Evolutionary conservation across 2,329 filamentous ascomycete genomes (phyloP).

Genomic region (Xenosphaeropsis pyriputrescens): DNA sequence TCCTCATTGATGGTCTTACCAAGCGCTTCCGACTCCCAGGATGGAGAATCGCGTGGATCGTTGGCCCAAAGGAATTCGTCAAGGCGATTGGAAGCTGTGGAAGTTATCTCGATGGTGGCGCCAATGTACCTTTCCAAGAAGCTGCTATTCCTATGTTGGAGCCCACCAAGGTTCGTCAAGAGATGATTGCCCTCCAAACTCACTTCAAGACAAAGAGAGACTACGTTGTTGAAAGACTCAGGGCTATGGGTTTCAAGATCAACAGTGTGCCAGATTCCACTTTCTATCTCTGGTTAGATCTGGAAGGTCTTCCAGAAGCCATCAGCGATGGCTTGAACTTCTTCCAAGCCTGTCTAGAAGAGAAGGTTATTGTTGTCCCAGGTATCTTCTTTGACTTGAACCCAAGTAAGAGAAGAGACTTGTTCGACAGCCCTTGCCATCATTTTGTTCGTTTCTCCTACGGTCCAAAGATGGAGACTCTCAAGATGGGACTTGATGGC

Average conservation of each 20-base stretch:
- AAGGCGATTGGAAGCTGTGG: conserved; percentile 85
- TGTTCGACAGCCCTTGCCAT: conserved; percentile 92
- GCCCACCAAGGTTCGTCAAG: conserved; percentile 59
- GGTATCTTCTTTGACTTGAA: conserved; percentile 98
- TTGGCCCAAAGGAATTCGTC: conserved; percentile 94
- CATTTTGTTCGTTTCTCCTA: conserved; percentile 80
- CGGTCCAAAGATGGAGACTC: conserved; percentile 65
- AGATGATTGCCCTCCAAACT: conserved; percentile 79
- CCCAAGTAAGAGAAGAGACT: conserved; percentile 71
- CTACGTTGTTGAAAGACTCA: conserved; percentile 68
- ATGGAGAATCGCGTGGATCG: conserved; percentile 93
- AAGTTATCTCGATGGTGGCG: conserved; percentile 86
- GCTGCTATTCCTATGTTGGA: conserved; percentile 90
- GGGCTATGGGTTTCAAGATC: conserved; percentile 77
- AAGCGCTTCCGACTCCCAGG: conserved; percentile 94
- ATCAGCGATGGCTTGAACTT: conserved; percentile 93
- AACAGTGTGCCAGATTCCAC: conserved; percentile 78
- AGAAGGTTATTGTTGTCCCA: conserved; percentile 93
- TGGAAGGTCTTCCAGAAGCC: conserved; percentile 54
- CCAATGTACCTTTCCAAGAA: conserved; percentile 91
- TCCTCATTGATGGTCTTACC: conserved; percentile 90
- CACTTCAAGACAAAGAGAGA: conserved; percentile 92
- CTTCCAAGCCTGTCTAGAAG: conserved; percentile 83
- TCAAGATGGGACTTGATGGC: conserved; percentile 68
- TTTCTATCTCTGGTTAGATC: conserved; percentile 79